Percentiles rank a stretch among this genome's conserved stretches.
These are phyloP conservation scores for Ogataea salicorniae DNA, from an alignment of 805 yeast genomes.

Conservation along the genomic window DNA sequence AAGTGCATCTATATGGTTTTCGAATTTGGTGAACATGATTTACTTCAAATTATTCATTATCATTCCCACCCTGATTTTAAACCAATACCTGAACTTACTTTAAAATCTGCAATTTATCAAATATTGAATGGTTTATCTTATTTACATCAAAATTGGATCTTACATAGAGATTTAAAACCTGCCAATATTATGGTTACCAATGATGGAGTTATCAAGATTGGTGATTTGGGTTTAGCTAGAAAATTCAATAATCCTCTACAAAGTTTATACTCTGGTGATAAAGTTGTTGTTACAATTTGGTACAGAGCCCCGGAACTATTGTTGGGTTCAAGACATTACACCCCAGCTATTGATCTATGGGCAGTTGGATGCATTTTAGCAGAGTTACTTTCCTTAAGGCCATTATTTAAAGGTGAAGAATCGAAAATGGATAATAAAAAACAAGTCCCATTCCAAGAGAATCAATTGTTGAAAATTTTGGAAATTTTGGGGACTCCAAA, in stretches of 20 bases:
- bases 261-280: slow-evolving; percentile 84
- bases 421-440: slow-evolving; percentile 93
- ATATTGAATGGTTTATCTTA: slow-evolving; percentile 86
- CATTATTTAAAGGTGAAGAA: slow-evolving; percentile 96
- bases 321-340: slow-evolving; percentile 87
- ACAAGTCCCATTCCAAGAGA: slow-evolving; percentile 88
- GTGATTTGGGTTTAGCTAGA: slow-evolving; percentile 90
- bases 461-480: slow-evolving; percentile 83
- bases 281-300: slow-evolving; percentile 96
- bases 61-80: slow-evolving; percentile 86
- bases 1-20: slow-evolving; percentile 91
- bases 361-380: slow-evolving; percentile 95
- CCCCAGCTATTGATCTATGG: slow-evolving; percentile 92
- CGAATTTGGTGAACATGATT: slow-evolving; percentile 94
- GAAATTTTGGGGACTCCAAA: slow-evolving; percentile 94
- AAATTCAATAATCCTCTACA: slow-evolving; percentile 83
- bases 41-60: slow-evolving; percentile 87
- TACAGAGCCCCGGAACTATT: slow-evolving; percentile 89
- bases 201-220: slow-evolving; percentile 89
- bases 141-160: slow-evolving; percentile 91
- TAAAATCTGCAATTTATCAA: slow-evolving; percentile 89
- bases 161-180: slow-evolving; percentile 94
- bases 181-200: slow-evolving; percentile 95
- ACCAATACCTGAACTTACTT: slow-evolving; percentile 70
- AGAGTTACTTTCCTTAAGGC: slow-evolving; percentile 81